phyloP scores from a whole-genome alignment of 257 asterid genomes.

The Marsdenia floribunda region DNA sequence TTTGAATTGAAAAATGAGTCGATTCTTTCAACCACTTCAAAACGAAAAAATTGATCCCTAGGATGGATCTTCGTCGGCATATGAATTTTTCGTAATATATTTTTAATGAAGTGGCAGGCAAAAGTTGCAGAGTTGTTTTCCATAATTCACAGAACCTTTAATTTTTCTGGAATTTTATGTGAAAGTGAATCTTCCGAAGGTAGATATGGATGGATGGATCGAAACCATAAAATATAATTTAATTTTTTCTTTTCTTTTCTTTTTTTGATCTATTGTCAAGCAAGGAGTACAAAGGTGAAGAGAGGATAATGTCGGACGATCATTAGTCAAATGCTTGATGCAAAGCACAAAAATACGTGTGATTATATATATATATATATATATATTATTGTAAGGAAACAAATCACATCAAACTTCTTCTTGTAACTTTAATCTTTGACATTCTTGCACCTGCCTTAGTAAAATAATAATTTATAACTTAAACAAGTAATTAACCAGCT shows the following conservation, averaged over 20 bases:
- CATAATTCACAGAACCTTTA: not conserved
- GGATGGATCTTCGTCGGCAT: not conserved
- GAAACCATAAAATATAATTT: too few species aligned
- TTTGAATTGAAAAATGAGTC: too few species aligned
- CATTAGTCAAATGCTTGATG: slow-evolving; percentile 9
- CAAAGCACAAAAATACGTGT: not conserved
- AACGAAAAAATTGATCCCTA: not conserved
- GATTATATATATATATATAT: too few species aligned
- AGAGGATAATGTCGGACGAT: not conserved
- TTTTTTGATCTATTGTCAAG: too few species aligned
- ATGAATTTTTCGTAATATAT: not conserved
- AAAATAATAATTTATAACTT: not conserved
- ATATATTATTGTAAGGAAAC: too few species aligned
- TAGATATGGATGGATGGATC: too few species aligned
- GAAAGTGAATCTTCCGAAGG: not conserved
- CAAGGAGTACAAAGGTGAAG: not conserved
- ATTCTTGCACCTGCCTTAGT: not conserved
- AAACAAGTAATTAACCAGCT: slow-evolving; percentile 5
- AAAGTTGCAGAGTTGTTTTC: slow-evolving; percentile 11
- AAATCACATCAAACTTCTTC: slow-evolving; percentile 6
- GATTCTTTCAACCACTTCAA: not conserved
- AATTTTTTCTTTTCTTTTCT: too few species aligned
- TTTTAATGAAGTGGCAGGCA: slow-evolving; percentile 1
- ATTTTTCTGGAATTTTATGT: not conserved
- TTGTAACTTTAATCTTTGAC: slow-evolving; percentile 14